phyloP scores from a whole-genome alignment of 2,329 filamentous ascomycete genomes.

The Capronia americana region DNA sequence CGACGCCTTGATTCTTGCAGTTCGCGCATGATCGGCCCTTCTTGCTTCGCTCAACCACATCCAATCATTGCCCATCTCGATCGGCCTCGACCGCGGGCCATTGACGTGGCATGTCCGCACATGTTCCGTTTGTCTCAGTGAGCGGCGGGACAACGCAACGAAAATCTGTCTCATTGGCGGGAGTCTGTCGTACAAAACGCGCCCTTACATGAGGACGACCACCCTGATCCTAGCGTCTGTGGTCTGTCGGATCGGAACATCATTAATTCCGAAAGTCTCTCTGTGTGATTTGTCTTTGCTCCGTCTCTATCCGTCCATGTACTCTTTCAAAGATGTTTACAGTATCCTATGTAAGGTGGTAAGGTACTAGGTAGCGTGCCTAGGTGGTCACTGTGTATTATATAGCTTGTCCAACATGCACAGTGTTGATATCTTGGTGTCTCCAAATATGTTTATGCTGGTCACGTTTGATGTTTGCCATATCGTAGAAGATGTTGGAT shows the following conservation, averaged over 20 bases:
- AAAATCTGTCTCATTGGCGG: conserved; percentile 4
- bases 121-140: conserved; percentile 19
- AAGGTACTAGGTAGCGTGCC: too few relatives aligned
- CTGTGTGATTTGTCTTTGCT: background rate
- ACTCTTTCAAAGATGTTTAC: background rate
- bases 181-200: background rate
- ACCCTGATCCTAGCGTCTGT: background rate
- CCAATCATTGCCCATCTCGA: conserved; percentile 30
- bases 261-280: background rate
- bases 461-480: conserved; percentile 2
- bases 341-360: too few relatives aligned
- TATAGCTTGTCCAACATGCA: too few relatives aligned
- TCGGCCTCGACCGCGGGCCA: conserved; percentile 9
- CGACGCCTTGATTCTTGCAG: background rate
- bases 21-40: conserved; percentile 13
- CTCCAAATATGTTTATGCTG: conserved; percentile 1
- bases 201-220: background rate
- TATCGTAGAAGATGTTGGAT: conserved; percentile 20
- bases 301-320: background rate
- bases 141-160: conserved; percentile 4
- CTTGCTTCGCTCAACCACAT: conserved; percentile 9
- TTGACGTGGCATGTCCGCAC: conserved; percentile 18
- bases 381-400: too few relatives aligned
- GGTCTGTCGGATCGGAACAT: conserved; percentile 13
- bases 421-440: background rate